Percentiles rank a stretch among this genome's conserved stretches.
Evolutionary conservation across 345 rosid species (phyloP).

Genomic region (Bruguiera parviflora): DNA sequence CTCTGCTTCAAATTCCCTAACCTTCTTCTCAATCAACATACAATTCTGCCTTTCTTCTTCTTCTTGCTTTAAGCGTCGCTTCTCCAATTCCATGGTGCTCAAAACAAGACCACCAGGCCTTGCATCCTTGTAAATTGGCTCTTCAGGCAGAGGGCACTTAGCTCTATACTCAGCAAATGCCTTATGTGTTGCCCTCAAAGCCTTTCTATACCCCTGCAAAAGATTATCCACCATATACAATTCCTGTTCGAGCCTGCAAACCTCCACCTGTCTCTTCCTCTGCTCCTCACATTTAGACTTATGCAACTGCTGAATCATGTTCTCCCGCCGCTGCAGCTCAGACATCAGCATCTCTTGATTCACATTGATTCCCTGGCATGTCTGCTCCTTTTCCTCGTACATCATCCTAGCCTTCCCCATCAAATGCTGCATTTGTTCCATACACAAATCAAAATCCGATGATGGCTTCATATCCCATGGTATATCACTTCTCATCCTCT

Average conservation of each 20-base stretch:
- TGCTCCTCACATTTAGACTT: slow-evolving; percentile 56
- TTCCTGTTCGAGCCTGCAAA: slow-evolving; percentile 69
- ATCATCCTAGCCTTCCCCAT: slow-evolving; percentile 49
- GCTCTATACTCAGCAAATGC: slow-evolving; percentile 66
- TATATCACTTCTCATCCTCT: slow-evolving; percentile 65
- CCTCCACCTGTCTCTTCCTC: slow-evolving; percentile 45
- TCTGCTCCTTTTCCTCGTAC: slow-evolving; percentile 48
- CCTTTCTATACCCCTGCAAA: slow-evolving; percentile 70
- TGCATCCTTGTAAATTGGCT: slow-evolving; percentile 67
- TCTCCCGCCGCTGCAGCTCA: slow-evolving; percentile 50
- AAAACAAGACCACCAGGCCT: slow-evolving; percentile 80
- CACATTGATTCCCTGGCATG: slow-evolving; percentile 36
- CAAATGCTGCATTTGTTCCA: slow-evolving; percentile 49
- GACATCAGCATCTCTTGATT: slow-evolving; percentile 48
- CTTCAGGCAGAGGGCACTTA: slow-evolving; percentile 45
- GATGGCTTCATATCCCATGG: slow-evolving; percentile 47
- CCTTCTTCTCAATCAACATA: slow-evolving; percentile 34
- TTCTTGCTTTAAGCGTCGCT: slow-evolving; percentile 57
- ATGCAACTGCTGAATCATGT: slow-evolving; percentile 52
- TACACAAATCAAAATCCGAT: slow-evolving; percentile 36
- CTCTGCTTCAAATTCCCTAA: slow-evolving; percentile 48
- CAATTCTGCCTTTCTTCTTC: slow-evolving; percentile 56
- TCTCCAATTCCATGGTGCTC: slow-evolving; percentile 63
- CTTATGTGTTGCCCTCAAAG: slow-evolving; percentile 57
- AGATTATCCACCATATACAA: slow-evolving; percentile 63